These are phyloP conservation scores for Xylaria telfairii DNA, from an alignment of 495 filamentous ascomycete species.

Conservation along the genomic window DNA sequence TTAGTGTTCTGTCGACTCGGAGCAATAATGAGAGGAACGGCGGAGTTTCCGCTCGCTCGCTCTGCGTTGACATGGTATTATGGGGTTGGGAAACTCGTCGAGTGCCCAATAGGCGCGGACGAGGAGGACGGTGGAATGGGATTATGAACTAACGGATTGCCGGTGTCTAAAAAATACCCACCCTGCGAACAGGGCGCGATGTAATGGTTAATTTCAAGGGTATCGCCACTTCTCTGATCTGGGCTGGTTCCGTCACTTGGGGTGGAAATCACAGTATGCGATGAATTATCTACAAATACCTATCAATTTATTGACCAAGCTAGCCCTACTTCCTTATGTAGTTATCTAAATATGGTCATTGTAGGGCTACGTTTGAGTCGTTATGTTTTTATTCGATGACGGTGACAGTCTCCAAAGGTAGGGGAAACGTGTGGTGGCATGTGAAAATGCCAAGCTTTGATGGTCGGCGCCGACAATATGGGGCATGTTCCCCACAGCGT, in stretches of 20 bases:
- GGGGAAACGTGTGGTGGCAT: constrained; percentile 25
- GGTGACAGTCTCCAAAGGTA: no score
- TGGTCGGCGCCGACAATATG: constrained; percentile 12
- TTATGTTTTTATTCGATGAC: no score
- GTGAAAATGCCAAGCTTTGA: constrained; percentile 29
- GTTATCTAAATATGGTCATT: no score
- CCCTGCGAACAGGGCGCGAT: not conserved
- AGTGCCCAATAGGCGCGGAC: not conserved
- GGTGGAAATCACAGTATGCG: not conserved
- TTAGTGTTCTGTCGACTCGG: no score
- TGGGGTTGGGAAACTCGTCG: not conserved
- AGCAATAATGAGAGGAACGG: not conserved
- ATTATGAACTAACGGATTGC: not conserved
- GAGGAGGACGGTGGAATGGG: not conserved
- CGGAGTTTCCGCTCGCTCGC: no score
- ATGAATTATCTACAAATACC: not conserved
- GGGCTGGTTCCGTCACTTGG: not conserved
- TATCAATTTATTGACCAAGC: no score
- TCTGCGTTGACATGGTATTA: not conserved
- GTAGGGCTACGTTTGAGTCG: no score
- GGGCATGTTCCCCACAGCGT: constrained; percentile 9
- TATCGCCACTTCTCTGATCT: not conserved
- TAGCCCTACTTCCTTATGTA: no score
- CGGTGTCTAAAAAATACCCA: not conserved
- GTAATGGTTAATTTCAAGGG: not conserved